These are phyloP conservation scores for Ceratobasidium theobromae DNA, from an alignment of 1,284 basidiomycete species.

Conservation along the genomic window DNA sequence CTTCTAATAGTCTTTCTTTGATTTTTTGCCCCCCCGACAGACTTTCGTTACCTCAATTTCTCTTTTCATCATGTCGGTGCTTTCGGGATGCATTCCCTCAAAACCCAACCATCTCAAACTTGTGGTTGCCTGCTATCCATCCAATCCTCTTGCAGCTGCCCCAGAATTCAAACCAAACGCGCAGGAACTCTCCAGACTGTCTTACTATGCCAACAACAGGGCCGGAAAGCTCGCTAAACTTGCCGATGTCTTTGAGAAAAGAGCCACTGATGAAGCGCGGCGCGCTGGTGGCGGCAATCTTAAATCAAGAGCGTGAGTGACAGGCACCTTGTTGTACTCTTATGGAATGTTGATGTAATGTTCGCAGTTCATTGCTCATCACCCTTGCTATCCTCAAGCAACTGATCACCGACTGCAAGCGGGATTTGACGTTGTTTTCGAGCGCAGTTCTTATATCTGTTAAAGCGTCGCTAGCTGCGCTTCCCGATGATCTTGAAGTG, in stretches of 20 bases:
- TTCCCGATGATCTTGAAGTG: conserved; percentile 81
- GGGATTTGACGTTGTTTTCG: conserved; percentile 82
- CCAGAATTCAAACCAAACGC: conserved; percentile 84
- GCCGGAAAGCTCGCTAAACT: conserved; percentile 89
- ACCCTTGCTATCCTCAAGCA: conserved; percentile 84
- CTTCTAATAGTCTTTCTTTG: background rate
- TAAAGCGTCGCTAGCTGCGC: conserved; percentile 60
- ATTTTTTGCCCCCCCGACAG: background rate
- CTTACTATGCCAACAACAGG: conserved; percentile 89
- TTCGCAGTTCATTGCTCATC: conserved; percentile 75
- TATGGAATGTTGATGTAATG: background rate
- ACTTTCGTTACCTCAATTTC: background rate
- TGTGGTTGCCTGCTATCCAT: conserved; percentile 88
- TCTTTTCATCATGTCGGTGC: conserved; percentile 8
- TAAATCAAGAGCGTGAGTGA: conserved; percentile 56
- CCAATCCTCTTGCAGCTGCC: conserved; percentile 71
- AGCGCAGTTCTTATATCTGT: conserved; percentile 76
- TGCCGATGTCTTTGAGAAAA: conserved; percentile 79
- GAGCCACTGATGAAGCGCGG: conserved; percentile 65
- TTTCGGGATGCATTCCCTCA: conserved; percentile 42
- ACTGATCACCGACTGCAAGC: conserved; percentile 85
- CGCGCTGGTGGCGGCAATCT: conserved; percentile 71
- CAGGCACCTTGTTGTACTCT: background rate
- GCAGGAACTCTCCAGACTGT: conserved; percentile 88
- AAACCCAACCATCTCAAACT: conserved; percentile 85